These are phyloP conservation scores for Ustilago lituana DNA, from an alignment of 1,284 basidiomycete species.

Conservation along the genomic window DNA sequence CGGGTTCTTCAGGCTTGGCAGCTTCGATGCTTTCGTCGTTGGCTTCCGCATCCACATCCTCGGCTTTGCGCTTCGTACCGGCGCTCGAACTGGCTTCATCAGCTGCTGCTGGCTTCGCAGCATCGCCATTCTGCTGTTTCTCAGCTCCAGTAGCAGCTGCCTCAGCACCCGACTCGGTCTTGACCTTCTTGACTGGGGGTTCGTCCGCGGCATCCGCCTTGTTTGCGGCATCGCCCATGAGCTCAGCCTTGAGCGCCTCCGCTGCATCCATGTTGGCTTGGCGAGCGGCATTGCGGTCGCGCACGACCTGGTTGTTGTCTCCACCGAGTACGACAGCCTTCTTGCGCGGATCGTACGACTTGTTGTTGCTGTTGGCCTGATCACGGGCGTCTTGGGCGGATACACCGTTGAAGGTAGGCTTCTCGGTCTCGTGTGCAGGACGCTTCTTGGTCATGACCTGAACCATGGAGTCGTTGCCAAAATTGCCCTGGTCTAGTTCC, in stretches of 20 bases:
- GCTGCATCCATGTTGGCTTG: conserved; percentile 97
- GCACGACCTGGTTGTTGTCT: conserved; percentile 57
- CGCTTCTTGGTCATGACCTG: conserved; percentile 29
- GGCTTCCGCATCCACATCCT: conserved; percentile 62
- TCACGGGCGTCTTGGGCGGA: conserved; percentile 30
- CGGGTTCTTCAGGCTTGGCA: conserved; percentile 7
- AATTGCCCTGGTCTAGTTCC: conserved; percentile 44
- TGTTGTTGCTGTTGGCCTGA: conserved; percentile 61
- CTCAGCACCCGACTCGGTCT: conserved; percentile 38
- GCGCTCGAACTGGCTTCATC: not conserved
- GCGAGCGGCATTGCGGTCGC: conserved; percentile 68
- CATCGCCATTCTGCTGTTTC: conserved; percentile 24
- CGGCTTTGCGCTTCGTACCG: conserved; percentile 25
- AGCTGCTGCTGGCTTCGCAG: conserved; percentile 51
- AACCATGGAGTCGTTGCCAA: conserved; percentile 38
- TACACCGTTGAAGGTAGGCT: conserved; percentile 46
- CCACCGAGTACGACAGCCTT: conserved; percentile 56
- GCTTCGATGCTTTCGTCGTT: conserved; percentile 5
- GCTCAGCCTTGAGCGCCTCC: conserved; percentile 88
- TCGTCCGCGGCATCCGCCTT: conserved; percentile 62
- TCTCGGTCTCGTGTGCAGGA: conserved; percentile 34
- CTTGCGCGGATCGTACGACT: conserved; percentile 41
- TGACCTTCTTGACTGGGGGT: conserved; percentile 31
- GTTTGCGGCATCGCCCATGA: conserved; percentile 73
- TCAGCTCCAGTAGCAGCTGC: conserved; percentile 4